phyloP scores from a whole-genome alignment of 768 basidiomycete genomes.

The Lentinula aciculospora region DNA sequence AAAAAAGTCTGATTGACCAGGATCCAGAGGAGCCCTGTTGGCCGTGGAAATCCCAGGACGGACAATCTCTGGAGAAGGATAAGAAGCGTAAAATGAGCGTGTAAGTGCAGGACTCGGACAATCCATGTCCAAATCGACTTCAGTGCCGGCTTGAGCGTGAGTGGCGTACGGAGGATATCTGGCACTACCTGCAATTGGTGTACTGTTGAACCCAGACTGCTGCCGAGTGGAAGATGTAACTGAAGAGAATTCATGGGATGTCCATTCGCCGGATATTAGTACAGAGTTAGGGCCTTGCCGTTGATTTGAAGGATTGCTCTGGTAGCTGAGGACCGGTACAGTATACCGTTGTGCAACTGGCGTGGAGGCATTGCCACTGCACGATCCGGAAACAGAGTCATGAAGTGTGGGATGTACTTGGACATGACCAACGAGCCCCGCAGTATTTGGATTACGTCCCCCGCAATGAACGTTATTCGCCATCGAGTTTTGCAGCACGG shows the following conservation, averaged over 20 bases:
- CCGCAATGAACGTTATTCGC: background rate
- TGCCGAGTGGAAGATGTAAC: background rate
- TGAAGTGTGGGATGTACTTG: background rate
- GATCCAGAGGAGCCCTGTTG: background rate
- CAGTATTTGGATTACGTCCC: background rate
- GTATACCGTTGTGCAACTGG: background rate
- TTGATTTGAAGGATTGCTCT: background rate
- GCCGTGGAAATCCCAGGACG: background rate
- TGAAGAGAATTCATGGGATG: background rate
- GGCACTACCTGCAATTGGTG: background rate
- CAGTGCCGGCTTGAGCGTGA: background rate
- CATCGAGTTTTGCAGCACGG: background rate
- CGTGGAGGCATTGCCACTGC: background rate
- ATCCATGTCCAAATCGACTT: background rate
- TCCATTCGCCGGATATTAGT: background rate
- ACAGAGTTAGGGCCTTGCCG: background rate
- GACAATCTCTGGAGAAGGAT: background rate
- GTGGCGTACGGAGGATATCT: background rate
- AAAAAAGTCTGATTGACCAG: background rate
- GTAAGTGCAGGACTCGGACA: background rate
- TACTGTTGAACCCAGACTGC: background rate
- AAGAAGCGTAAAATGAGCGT: background rate
- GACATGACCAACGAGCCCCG: background rate
- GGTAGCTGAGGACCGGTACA: background rate
- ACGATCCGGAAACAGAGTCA: background rate